Conservation (phyloP, 352 stramenopile species). For the Globisporangium cylindrosporum region DNA sequence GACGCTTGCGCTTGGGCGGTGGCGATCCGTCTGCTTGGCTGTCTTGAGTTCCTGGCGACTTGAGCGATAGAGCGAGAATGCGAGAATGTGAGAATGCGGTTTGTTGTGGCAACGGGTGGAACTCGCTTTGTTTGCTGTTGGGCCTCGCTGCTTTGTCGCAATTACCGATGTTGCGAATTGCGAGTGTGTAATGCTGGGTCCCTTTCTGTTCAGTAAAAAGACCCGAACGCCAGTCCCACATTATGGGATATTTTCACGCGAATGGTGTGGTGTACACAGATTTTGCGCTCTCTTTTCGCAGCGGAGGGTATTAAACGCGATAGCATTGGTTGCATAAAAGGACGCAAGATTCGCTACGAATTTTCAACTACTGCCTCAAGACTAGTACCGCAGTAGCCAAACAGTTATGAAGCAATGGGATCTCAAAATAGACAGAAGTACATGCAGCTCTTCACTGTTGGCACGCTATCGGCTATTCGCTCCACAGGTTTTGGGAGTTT, state of each 20-base stretch:
- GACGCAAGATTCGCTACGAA: too few species aligned
- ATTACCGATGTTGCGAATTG: background rate
- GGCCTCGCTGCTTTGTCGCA: background rate
- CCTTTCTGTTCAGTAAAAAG: background rate
- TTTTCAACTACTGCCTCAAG: too few species aligned
- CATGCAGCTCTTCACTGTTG: too few species aligned
- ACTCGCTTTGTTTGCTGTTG: background rate
- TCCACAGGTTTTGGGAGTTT: too few species aligned
- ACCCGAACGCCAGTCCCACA: background rate
- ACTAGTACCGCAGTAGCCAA: too few species aligned
- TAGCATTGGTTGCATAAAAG: too few species aligned
- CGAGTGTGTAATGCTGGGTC: background rate
- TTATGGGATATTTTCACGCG: background rate
- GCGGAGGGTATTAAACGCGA: background rate
- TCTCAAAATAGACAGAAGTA: too few species aligned
- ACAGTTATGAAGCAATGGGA: too few species aligned
- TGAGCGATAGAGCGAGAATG: background rate
- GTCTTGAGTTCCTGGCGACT: background rate
- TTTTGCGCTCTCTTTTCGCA: background rate
- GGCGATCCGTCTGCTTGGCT: background rate
- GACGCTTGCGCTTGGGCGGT: background rate
- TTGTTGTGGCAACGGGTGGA: background rate
- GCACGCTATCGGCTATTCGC: too few species aligned
- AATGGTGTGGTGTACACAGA: background rate
- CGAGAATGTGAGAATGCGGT: background rate